phyloP scores from a whole-genome alignment of 331 rosid species.

The Erythrophleum ivorense region DNA sequence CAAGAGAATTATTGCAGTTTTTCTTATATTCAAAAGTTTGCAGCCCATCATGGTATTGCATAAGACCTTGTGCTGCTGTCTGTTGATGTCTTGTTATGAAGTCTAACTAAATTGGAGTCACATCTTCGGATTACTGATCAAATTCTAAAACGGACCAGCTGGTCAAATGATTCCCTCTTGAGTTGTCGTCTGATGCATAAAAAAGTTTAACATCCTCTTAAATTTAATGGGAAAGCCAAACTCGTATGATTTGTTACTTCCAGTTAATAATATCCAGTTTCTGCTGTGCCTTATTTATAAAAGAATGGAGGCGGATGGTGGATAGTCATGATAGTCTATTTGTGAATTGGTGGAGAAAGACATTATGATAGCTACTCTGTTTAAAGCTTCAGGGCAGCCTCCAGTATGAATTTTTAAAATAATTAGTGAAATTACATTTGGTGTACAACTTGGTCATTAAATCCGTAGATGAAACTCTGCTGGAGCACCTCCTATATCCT shows the following conservation, averaged over 20 bases:
- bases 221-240: not conserved
- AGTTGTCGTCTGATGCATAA: not conserved
- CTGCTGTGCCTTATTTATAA: not conserved
- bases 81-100: not conserved
- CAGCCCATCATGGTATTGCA: not conserved
- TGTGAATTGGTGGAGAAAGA: not conserved
- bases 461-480: not conserved
- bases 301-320: not conserved
- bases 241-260: not conserved
- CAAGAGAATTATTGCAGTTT: not conserved
- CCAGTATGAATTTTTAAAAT: not conserved
- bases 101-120: not conserved
- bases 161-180: not conserved
- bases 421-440: not conserved
- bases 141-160: not conserved
- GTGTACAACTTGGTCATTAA: not conserved
- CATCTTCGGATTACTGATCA: too few relatives aligned
- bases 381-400: not conserved
- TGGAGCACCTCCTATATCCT: not conserved
- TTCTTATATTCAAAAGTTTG: not conserved
- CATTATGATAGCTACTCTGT: not conserved
- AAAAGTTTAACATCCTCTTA: not conserved
- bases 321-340: not conserved
- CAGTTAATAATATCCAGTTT: not conserved
- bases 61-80: not conserved